Percentiles rank a stretch among this genome's conserved stretches.
Conservation (phyloP, 495 filamentous ascomycete species). For the Podospora pseudocomata region DNA sequence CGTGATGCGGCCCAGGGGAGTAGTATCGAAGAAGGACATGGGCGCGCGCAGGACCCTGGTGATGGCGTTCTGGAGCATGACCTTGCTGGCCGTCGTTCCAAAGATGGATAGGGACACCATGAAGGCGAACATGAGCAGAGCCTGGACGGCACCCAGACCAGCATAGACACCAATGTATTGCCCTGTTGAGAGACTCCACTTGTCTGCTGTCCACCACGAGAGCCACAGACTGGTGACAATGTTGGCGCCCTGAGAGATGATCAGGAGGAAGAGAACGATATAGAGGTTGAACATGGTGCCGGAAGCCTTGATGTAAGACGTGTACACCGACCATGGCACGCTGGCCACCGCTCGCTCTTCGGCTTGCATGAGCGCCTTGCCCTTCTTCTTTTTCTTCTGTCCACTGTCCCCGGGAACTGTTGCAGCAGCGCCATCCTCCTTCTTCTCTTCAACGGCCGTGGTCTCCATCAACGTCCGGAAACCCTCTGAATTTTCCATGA, state of each 20-base stretch:
- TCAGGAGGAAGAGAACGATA: slow-evolving; percentile 60
- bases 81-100: slow-evolving; percentile 74
- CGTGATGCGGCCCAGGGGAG: slow-evolving; percentile 90
- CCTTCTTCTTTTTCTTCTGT: slow-evolving; percentile 62
- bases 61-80: slow-evolving; percentile 83
- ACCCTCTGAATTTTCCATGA: slow-evolving; percentile 68
- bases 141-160: slow-evolving; percentile 66
- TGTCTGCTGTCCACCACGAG: slow-evolving; percentile 82
- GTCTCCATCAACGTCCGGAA: slow-evolving; percentile 82
- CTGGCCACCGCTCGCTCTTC: slow-evolving; percentile 82
- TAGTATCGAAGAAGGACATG: slow-evolving; percentile 98
- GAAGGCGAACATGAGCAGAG: slow-evolving; percentile 70
- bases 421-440: slow-evolving; percentile 42
- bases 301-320: slow-evolving; percentile 73
- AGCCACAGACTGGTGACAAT: slow-evolving; percentile 89
- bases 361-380: slow-evolving; percentile 74
- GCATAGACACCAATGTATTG: slow-evolving; percentile 86
- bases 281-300: slow-evolving; percentile 70
- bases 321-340: slow-evolving; percentile 80
- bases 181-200: slow-evolving; percentile 61
- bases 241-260: slow-evolving; percentile 73
- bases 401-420: slow-evolving; percentile 45
- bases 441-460: slow-evolving; percentile 69
- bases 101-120: slow-evolving; percentile 64
- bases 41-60: slow-evolving; percentile 77